Evolutionary conservation across 2,329 filamentous ascomycete species (phyloP), one percentile per base, ranked within the genome.

Genomic region (Fusarium anguioides): DNA sequence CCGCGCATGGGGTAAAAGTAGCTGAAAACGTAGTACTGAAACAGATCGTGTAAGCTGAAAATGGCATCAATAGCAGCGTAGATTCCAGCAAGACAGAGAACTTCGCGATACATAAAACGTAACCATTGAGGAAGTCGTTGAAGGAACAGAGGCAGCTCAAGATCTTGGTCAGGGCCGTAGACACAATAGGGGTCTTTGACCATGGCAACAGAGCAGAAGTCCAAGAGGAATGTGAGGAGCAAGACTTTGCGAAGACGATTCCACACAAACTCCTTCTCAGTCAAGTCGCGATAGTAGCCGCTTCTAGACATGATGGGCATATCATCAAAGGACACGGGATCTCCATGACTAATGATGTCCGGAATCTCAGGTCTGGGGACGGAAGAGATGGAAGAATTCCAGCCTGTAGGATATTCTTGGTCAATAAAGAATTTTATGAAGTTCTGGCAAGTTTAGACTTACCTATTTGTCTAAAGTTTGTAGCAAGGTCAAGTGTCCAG

Each of bases 151-250:
- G 89, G 77, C 60, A 81, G 63, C 17, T 67, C 47, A 41, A 69
- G 51, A 58, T 76, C 73, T 52, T 81, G 78, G 6, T 79, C 74
- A 3, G 79, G 78, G 1, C 87, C 84, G 23, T 86, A 74, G 58
- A 88, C 73, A 78, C 94, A 97, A 80, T 95, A 97, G 0, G 91
- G 89, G 72, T 98, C 95, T 51, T 87, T 85, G 69, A 90, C 88
- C 81, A 93, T 89, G 63, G 88, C 64, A 3, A 89, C 84, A 72
- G 91, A 91, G 50, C 92, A 77, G 8, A 88, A 58, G 76, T 97
- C 95, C 10, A 97, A 80, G 9, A 86, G 62, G 14, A 96, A 66
- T 74, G 92, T 96, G 66, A 83, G 81, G 35, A 84, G 55, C 4
- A 86, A 53, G n/a, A 90, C 78, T 8, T 74, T 80, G 10, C 76